A percentile compares a stretch with the other conserved stretches of the same genome.
phyloP scores from a whole-genome alignment of 1,139 yeast species.

The Sugiyamaella xylanicola region DNA sequence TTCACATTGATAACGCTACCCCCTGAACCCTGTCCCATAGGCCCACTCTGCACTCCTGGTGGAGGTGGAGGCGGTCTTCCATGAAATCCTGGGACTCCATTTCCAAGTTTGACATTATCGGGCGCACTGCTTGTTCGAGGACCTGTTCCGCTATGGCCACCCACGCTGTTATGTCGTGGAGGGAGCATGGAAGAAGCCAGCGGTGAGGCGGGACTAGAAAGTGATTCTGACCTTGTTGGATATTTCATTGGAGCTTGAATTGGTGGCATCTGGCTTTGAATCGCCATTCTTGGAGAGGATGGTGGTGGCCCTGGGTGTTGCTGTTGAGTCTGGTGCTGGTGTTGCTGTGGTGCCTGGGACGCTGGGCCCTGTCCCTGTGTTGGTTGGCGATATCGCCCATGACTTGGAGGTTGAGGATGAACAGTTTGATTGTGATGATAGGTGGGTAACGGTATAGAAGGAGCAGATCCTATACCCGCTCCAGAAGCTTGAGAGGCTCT shows the following conservation, averaged over 20 bases:
- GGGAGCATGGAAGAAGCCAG: constrained; percentile 13
- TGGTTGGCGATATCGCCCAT: constrained; percentile 23
- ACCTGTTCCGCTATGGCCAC: constrained; percentile 7
- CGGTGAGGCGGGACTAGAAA: constrained; percentile 21
- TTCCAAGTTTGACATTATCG: not conserved
- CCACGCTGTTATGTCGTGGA: constrained; percentile 21
- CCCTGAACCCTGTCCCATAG: not conserved
- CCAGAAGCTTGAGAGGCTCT: constrained; percentile 18
- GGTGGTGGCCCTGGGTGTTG: constrained; percentile 15
- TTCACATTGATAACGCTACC: not conserved
- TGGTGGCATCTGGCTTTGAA: not conserved
- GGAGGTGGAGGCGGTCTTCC: constrained; percentile 19
- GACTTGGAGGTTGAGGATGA: constrained; percentile 23
- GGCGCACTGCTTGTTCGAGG: not conserved
- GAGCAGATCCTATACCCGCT: constrained; percentile 4
- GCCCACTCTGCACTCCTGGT: not conserved
- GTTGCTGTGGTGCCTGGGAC: constrained; percentile 5
- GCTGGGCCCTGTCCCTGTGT: constrained; percentile 16
- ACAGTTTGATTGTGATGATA: not conserved
- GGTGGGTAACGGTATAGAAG: constrained; percentile 7
- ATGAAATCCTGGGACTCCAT: constrained; percentile 16
- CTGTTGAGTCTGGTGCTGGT: constrained; percentile 11
- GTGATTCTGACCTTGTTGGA: constrained; percentile 26
- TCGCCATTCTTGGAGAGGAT: constrained; percentile 3
- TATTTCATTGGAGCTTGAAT: constrained; percentile 16